phyloP scores from a whole-genome alignment of 345 rosid genomes.

The Salix viminalis region DNA sequence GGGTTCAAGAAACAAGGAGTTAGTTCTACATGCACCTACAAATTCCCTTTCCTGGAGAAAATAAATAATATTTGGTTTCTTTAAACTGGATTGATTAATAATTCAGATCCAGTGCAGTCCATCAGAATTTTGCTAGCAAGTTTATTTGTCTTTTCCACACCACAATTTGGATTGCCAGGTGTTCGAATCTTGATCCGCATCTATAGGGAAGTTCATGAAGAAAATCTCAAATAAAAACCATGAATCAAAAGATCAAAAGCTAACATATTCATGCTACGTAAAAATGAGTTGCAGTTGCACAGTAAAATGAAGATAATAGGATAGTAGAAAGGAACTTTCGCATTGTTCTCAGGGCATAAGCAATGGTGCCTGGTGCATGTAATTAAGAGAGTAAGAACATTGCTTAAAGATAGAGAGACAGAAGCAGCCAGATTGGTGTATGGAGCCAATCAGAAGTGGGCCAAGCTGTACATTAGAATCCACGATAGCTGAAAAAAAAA shows the following conservation, averaged over 20 bases:
- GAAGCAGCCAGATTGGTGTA: constrained; percentile 10
- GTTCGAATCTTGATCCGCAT: constrained; percentile 5
- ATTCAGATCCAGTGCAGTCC: background rate
- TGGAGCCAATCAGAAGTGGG: constrained; percentile 53
- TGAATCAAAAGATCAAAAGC: constrained; percentile 3
- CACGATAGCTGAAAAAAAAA: constrained; percentile 69
- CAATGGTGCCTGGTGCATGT: constrained; percentile 24
- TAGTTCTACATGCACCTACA: no score
- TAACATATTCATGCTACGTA: constrained; percentile 18
- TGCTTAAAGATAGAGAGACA: background rate
- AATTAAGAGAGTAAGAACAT: background rate
- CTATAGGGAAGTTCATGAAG: background rate
- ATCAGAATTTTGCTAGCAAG: constrained; percentile 4
- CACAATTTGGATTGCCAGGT: background rate
- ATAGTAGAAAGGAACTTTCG: constrained; percentile 6
- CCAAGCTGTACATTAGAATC: constrained; percentile 94
- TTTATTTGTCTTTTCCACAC: constrained; percentile 1
- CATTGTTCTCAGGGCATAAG: constrained; percentile 15
- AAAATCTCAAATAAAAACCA: constrained; percentile 9
- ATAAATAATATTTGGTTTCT: background rate
- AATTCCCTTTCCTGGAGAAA: background rate
- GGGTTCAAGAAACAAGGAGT: background rate
- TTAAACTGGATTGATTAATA: background rate
- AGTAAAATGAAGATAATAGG: constrained; percentile 2
- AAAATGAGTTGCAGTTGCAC: constrained; percentile 19